Base-by-base conservation (phyloP, 208 protist genomes). In the Crithidia sp. region DNA sequence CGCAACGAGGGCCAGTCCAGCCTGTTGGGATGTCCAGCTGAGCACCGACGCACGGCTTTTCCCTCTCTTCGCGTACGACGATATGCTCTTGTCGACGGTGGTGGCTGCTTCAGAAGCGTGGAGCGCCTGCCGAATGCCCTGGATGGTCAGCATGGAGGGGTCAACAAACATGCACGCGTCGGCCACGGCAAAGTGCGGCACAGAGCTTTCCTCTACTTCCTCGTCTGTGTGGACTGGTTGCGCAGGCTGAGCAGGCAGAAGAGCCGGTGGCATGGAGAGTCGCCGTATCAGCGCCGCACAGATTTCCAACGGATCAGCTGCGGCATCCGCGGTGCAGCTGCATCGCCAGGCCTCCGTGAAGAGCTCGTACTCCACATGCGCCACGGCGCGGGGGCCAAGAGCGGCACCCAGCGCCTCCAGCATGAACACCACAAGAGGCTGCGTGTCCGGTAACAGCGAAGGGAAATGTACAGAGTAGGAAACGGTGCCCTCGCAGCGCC, bases 391-490 rank as follows among this genome's bases (percentile, higher is more conserved):
- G n/a, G 57, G 63, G 7, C 87, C 83, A 3, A 91, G n/a, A 10
- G 84, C 79, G 3, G 85, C 79, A 62, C 87, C 74, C 49, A 91
- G 64, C 8, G 84, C 76, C 69, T 91, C 83, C 19, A 94, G 63
- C 37, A 87, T 70, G 60, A 79, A 77, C 16, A 79, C 66, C 14
- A 86, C 65, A n/a, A 94, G 71, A 0, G 83, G 83, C 40, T 91
- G 67, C 17, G 80, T 63, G 6, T 83, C 77, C 9, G 72, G 72
- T 10, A 77, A 53, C 3, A 90, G 40, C 28, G 54, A 79, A 2
- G 86, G 84, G 62, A 90, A 83, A 7, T 70, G 59, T 19, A 91
- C 47, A 2, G 75, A 62, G 45, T 62, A 72, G 12, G 70, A 64
- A 14, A 79, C 28, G 5, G 62, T 77, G 12, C 68, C 60, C 47